Percentiles rank a stretch among this genome's conserved stretches.
phyloP scores from a whole-genome alignment of 352 stramenopile genomes.

The Globisporangium perplexum region DNA sequence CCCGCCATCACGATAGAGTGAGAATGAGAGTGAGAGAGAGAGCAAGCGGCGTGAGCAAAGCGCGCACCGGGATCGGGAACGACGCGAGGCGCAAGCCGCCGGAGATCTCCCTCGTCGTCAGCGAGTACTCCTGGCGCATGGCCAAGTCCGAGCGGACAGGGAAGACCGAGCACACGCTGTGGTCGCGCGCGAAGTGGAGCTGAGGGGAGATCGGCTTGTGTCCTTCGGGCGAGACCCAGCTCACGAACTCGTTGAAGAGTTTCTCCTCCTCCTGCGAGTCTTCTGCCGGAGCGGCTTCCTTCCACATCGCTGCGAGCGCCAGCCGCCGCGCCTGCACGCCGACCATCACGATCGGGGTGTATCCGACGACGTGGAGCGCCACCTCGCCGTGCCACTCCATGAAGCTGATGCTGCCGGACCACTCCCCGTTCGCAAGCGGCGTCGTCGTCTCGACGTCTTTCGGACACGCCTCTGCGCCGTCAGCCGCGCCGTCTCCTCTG shows the following conservation, averaged over 20 bases:
- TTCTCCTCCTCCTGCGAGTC: slow-evolving; percentile 68
- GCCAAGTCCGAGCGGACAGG: slow-evolving; percentile 35
- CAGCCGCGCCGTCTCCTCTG: slow-evolving; percentile 17
- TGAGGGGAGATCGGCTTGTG: slow-evolving; percentile 64
- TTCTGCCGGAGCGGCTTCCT: slow-evolving; percentile 23
- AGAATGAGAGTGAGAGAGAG: neutral
- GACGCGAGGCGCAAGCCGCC: slow-evolving; percentile 69
- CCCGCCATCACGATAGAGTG: no score
- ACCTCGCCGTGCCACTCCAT: slow-evolving; percentile 83
- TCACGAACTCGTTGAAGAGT: slow-evolving; percentile 83
- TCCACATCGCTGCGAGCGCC: slow-evolving; percentile 63
- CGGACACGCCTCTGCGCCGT: slow-evolving; percentile 13
- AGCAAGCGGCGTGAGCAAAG: neutral
- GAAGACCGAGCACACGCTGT: slow-evolving; percentile 66
- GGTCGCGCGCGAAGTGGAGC: slow-evolving; percentile 69
- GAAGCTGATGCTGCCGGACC: slow-evolving; percentile 77
- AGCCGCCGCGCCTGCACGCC: slow-evolving; percentile 73
- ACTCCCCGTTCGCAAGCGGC: slow-evolving; percentile 56
- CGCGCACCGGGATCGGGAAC: slow-evolving; percentile 71
- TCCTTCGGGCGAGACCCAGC: slow-evolving; percentile 53
- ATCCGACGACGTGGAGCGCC: slow-evolving; percentile 64
- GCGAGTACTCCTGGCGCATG: slow-evolving; percentile 75
- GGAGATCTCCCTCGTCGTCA: slow-evolving; percentile 85
- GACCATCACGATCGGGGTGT: slow-evolving; percentile 74
- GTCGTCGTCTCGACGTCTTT: slow-evolving; percentile 31